Conservation (phyloP, 176 grass and related monocot genomes). For the Miscanthus lutarioriparius region DNA sequence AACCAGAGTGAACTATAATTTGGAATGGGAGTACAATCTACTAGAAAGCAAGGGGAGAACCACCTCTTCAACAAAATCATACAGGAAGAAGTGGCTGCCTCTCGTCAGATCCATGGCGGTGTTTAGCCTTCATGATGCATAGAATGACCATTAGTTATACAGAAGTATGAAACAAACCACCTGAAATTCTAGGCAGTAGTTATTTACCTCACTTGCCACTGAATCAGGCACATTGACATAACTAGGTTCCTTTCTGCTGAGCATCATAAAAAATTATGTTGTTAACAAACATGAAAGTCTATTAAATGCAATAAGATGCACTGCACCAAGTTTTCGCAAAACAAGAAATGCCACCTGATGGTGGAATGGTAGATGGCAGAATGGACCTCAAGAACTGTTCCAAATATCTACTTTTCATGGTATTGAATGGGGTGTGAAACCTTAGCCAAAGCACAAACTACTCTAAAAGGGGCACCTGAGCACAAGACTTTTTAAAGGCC, state of each 20-base stretch:
- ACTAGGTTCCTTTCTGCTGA: slow-evolving; percentile 63
- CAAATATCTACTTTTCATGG: background rate
- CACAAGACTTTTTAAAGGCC: background rate
- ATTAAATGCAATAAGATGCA: background rate
- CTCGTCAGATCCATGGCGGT: slow-evolving; percentile 66
- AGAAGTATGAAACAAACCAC: background rate
- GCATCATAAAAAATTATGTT: slow-evolving; percentile 39
- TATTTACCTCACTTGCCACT: slow-evolving; percentile 61
- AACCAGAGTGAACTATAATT: background rate
- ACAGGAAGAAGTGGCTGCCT: slow-evolving; percentile 79
- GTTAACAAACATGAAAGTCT: background rate
- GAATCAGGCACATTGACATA: slow-evolving; percentile 50
- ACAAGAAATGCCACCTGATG: background rate
- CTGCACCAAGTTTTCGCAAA: background rate
- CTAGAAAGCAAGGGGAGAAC: background rate
- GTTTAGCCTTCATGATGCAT: slow-evolving; percentile 63
- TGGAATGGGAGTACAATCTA: background rate
- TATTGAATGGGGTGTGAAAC: background rate
- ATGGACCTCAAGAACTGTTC: slow-evolving; percentile 15
- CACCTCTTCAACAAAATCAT: slow-evolving; percentile 52
- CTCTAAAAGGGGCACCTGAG: background rate
- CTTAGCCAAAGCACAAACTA: background rate
- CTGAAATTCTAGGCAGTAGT: background rate
- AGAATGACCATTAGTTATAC: background rate
- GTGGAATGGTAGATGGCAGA: background rate